Evolutionary conservation across 2,329 filamentous ascomycete genomes (phyloP).

Genomic region (Ilyonectria robusta): DNA sequence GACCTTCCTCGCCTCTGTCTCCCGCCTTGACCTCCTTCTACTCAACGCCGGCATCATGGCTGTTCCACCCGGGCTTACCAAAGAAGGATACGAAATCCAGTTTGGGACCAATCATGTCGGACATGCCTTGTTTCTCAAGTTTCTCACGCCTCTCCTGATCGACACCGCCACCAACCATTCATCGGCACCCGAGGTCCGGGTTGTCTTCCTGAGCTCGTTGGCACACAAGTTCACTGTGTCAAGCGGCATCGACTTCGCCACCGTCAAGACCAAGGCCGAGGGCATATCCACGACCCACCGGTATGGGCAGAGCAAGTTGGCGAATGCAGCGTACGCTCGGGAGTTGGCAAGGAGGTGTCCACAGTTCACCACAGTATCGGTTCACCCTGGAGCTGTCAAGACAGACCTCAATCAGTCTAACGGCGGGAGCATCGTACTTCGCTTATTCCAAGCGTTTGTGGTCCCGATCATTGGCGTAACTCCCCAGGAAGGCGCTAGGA

Average conservation of each 20-base stretch:
- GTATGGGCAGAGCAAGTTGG: constrained; percentile 30
- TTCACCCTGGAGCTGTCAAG: constrained; percentile 16
- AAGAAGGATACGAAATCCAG: constrained; percentile 51
- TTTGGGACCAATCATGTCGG: constrained; percentile 50
- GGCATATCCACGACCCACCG: background rate
- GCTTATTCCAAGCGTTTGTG: background rate
- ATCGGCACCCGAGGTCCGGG: constrained; percentile 6
- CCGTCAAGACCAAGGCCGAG: constrained; percentile 9
- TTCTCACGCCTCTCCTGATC: constrained; percentile 37
- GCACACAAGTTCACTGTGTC: constrained; percentile 8
- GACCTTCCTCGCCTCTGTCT: constrained; percentile 15
- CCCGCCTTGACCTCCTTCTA: constrained; percentile 51
- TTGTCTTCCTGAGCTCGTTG: constrained; percentile 20
- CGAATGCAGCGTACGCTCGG: constrained; percentile 16
- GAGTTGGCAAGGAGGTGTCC: constrained; percentile 16
- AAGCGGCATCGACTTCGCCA: constrained; percentile 20
- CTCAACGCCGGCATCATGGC: constrained; percentile 47
- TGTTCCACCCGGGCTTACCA: constrained; percentile 42
- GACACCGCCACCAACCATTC: background rate
- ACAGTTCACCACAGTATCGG: constrained; percentile 8
- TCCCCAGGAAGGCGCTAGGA: constrained; percentile 13
- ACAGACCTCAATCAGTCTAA: constrained; percentile 4
- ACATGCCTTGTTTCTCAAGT: constrained; percentile 43
- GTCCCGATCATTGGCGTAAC: background rate
- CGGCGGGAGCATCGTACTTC: background rate